phyloP scores from a whole-genome alignment of 352 stramenopile genomes.

The Hyaloperonospora brassicae region DNA sequence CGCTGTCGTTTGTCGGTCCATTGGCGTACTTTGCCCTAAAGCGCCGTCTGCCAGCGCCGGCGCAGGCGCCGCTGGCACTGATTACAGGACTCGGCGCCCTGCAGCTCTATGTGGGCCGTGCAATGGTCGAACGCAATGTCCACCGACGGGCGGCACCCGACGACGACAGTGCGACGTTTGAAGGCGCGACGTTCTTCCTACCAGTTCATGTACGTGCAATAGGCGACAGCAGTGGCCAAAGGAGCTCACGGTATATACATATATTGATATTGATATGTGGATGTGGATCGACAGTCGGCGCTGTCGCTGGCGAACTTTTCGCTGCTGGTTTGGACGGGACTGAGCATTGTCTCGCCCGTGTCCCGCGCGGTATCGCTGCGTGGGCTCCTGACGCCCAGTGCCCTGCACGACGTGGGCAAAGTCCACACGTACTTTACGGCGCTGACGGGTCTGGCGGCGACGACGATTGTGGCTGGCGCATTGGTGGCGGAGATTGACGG shows the following conservation, averaged over 20 bases:
- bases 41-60: constrained; percentile 46
- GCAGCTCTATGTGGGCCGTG: constrained; percentile 45
- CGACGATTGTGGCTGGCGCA: constrained; percentile 35
- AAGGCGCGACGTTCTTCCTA: constrained; percentile 37
- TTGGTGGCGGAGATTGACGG: constrained; percentile 93
- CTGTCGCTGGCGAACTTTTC: constrained; percentile 62
- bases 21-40: constrained; percentile 87
- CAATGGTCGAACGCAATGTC: constrained; percentile 41
- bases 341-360: constrained; percentile 46
- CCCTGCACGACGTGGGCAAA: constrained; percentile 46
- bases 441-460: constrained; percentile 32
- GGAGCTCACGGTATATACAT: neutral
- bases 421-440: constrained; percentile 45
- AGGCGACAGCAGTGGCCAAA: neutral
- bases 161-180: constrained; percentile 10
- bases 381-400: constrained; percentile 34
- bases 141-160: constrained; percentile 18
- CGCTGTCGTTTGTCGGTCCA: constrained; percentile 85
- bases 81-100: constrained; percentile 34
- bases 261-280: neutral
- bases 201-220: constrained; percentile 33
- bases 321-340: constrained; percentile 53
- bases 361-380: constrained; percentile 46
- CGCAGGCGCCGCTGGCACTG: constrained; percentile 37
- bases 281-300: constrained; percentile 22